A percentile compares a stretch with the other conserved stretches of the same genome.
Conservation (phyloP, 2,329 filamentous ascomycete species). For the Pyrenophora teres region DNA sequence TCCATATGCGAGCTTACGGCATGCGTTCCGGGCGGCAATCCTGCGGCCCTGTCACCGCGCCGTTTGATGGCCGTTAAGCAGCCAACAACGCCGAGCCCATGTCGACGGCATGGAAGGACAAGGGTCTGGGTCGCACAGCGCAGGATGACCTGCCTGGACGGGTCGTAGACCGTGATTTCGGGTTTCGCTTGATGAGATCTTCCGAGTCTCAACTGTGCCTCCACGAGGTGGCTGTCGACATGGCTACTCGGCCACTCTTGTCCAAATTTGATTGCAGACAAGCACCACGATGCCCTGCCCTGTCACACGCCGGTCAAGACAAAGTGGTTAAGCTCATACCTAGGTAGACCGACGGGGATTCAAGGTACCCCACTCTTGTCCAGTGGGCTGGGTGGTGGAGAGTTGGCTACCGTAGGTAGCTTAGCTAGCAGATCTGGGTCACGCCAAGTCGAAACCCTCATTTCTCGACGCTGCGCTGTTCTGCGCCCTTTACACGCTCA, state of each 20-base stretch:
- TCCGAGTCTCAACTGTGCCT: conserved; percentile 11
- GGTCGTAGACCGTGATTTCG: conserved; percentile 10
- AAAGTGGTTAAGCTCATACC: conserved; percentile 1
- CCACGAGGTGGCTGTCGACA: conserved; percentile 11
- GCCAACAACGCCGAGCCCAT: conserved; percentile 21
- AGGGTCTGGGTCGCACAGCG: conserved; percentile 18
- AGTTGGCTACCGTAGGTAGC: no score
- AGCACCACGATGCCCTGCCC: conserved; percentile 1
- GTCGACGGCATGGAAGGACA: conserved; percentile 10
- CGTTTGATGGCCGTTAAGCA: conserved; percentile 29
- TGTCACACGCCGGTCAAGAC: conserved; percentile 8
- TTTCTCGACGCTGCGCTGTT: conserved; percentile 13
- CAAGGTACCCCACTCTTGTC: conserved; percentile 15
- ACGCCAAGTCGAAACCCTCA: conserved; percentile 21
- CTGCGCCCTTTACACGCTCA: conserved; percentile 10
- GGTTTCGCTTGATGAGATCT: conserved; percentile 15
- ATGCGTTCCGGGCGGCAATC: conserved; percentile 24
- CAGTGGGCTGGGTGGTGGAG: conserved; percentile 20
- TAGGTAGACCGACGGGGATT: conserved; percentile 9
- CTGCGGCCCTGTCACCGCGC: conserved; percentile 23
- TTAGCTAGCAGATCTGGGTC: conserved; percentile 20
- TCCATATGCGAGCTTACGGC: conserved; percentile 25
- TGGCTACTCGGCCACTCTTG: conserved; percentile 4
- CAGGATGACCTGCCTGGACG: conserved; percentile 7
- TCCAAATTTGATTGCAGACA: conserved; percentile 1